Evolutionary conservation across 1,284 basidiomycete genomes (phyloP).

Genomic region (Apiotrichum brassicae): DNA sequence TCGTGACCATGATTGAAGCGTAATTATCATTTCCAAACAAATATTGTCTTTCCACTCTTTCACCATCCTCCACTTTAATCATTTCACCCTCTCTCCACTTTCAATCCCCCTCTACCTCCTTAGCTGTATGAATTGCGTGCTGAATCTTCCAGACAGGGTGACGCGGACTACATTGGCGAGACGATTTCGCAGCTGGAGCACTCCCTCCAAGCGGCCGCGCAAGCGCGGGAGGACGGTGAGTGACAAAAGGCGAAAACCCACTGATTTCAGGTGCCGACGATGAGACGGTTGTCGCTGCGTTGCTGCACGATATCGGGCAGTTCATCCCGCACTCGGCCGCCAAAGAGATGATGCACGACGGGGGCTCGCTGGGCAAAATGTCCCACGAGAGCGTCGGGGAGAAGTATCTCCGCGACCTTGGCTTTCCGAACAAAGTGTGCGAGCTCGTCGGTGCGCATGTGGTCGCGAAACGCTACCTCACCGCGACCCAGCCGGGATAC

Average conservation of each 20-base stretch:
- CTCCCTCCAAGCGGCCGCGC: conserved; percentile 31
- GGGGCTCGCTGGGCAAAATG: conserved; percentile 22
- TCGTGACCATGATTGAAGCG: conserved; percentile 20
- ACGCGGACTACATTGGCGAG: conserved; percentile 31
- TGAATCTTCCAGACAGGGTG: conserved; percentile 19
- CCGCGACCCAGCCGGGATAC: conserved; percentile 23
- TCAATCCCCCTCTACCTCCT: neutral
- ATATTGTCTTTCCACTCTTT: too few relatives aligned
- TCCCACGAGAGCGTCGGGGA: conserved; percentile 34
- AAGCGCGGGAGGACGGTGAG: conserved; percentile 5
- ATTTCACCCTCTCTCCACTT: too few relatives aligned
- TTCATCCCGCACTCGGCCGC: conserved; percentile 27
- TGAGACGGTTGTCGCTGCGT: conserved; percentile 33
- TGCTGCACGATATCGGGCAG: conserved; percentile 40
- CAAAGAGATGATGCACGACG: conserved; percentile 22
- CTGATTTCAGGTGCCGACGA: conserved; percentile 27
- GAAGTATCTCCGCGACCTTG: conserved; percentile 25
- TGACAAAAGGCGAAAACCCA: neutral
- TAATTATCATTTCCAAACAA: conserved; percentile 12
- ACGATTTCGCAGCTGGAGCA: conserved; percentile 30
- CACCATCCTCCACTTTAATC: too few relatives aligned
- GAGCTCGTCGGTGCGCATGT: conserved; percentile 35
- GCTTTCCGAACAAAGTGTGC: conserved; percentile 32
- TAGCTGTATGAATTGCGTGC: neutral
- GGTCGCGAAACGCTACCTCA: conserved; percentile 33